Conservation (phyloP, 306 rosid species). For the Medicago arabica region DNA sequence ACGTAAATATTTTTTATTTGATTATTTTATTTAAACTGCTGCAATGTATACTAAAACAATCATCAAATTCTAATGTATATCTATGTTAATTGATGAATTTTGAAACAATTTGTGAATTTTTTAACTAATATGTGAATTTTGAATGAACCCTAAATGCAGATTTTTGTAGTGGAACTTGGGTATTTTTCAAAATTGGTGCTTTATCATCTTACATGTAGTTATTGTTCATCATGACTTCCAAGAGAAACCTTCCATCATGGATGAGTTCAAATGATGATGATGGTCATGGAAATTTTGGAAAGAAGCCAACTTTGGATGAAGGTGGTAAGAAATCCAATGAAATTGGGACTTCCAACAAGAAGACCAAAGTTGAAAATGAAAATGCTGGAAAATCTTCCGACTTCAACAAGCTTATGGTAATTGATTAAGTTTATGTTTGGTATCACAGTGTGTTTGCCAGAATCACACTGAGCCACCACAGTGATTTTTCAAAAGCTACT, state of each 20-base stretch:
- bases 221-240: slow-evolving; percentile 65
- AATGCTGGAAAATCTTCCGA: too few relatives aligned
- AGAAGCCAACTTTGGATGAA: slow-evolving; percentile 53
- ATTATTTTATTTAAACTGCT: neutral
- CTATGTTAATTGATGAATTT: neutral
- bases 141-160: slow-evolving; percentile 17
- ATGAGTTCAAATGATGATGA: slow-evolving; percentile 54
- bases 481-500: too few relatives aligned
- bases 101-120: slow-evolving; percentile 21
- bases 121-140: slow-evolving; percentile 15
- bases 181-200: slow-evolving; percentile 19
- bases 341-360: slow-evolving; percentile 44
- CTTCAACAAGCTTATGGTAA: slow-evolving; percentile 70
- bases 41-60: neutral
- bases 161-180: slow-evolving; percentile 18
- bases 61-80: neutral
- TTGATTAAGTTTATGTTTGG: neutral
- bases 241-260: slow-evolving; percentile 80
- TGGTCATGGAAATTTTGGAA: slow-evolving; percentile 42
- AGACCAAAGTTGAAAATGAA: slow-evolving; percentile 40
- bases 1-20: neutral
- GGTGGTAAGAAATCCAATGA: slow-evolving; percentile 46
- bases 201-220: slow-evolving; percentile 7
- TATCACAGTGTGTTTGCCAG: too few relatives aligned
- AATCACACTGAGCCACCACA: too few relatives aligned